Conservation (phyloP, 306 rosid genomes). For the Gleditsia sinensis region DNA sequence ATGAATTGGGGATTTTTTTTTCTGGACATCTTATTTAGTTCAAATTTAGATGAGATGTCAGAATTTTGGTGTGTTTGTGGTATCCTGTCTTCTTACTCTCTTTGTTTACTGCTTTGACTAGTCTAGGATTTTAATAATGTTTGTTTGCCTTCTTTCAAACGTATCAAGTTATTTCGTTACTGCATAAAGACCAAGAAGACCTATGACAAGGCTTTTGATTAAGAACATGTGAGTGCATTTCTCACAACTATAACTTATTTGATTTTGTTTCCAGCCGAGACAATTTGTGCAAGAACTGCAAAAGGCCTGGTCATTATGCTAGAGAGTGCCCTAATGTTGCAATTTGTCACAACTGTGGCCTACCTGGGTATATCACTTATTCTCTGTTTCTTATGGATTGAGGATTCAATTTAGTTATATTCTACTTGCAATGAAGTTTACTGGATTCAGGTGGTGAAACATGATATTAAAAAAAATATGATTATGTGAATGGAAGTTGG, state of each 20-base stretch:
- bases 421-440: no score
- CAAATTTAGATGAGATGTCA: background rate
- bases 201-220: conserved; percentile 7
- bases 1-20: background rate
- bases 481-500: background rate
- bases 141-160: background rate
- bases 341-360: conserved; percentile 92
- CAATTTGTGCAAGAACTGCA: conserved; percentile 97
- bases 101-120: conserved; percentile 24
- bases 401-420: conserved; percentile 6
- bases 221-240: background rate
- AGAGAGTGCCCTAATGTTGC: conserved; percentile 99
- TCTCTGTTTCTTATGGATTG: conserved; percentile 17
- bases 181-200: background rate
- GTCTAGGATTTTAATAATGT: background rate
- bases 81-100: conserved; percentile 15
- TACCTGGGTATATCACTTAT: conserved; percentile 77
- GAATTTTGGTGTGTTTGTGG: conserved; percentile 14
- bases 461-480: background rate
- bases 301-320: conserved; percentile 97
- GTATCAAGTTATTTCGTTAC: background rate
- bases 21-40: background rate
- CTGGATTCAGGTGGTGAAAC: background rate
- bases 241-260: conserved; percentile 14
- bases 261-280: conserved; percentile 73